Evolutionary conservation across 2,329 filamentous ascomycete species (phyloP), one percentile per base, ranked within the genome.

Genomic region (Fusarium setosum): DNA sequence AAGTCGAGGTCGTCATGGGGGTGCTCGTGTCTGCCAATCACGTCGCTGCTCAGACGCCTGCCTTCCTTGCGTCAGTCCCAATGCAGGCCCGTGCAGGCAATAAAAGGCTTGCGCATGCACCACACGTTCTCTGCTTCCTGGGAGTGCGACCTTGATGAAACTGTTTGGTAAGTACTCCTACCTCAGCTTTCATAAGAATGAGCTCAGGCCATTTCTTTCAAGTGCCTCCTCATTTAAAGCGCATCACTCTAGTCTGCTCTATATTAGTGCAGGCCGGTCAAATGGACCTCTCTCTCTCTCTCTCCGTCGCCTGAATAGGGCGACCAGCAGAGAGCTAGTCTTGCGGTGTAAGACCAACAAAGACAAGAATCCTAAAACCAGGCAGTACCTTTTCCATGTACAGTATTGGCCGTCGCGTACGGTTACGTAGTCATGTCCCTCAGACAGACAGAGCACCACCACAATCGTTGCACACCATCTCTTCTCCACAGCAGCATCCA

Each of bases 1-100:
- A 59, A 65, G 59, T 61, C 65, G 44, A 61, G 24, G 62, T 67
- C 69, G 69, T 72, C 69, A 72, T 68, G 49, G 15, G 35, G 45
- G 59, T 50, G 40, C 48, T 17, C n/a, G 23, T 23, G 47, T 7
- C 31, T 53, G 18, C 70, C 68, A 72, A 71, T 72, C 45, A 65
- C 5, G 18, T 35, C 32, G 40, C 40, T 32, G 21, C 40, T 44
- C 34, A 55, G 47, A 55, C 49, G 63, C 60, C 63, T 45, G 50
- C 47, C 66, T 64, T 58, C 56, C 56, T 44, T 54, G 32, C 40
- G 37, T 24, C 48, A 60, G 38, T 42, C 63, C 59, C 26, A 59
- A 59, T 60, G 59, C 58, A 59, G 59, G 55, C 47, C 52, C 51
- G 56, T 57, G 65, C 69, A 72, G 53, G 49, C 34, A 61, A 32